Base-by-base conservation (phyloP, 2,329 filamentous ascomycete genomes). In the Rhynchosporium secalis region DNA sequence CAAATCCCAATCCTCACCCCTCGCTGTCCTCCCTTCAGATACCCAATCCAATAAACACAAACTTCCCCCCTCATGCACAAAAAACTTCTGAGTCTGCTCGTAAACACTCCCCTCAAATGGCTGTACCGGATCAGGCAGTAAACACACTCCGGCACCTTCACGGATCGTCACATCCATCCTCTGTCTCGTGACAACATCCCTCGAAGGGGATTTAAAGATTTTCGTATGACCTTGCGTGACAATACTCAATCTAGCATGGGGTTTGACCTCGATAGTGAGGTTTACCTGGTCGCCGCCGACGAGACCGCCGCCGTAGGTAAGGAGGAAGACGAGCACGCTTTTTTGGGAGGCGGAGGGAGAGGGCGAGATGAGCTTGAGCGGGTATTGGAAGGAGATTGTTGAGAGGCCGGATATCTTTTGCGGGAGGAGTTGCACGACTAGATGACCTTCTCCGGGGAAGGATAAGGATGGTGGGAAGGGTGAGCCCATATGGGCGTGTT, bases 11-110 rank as follows among this genome's bases (percentile, higher is more conserved):
- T 91, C 83, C 77, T 99, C 95, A 29, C 92, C 93, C 52, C 90
- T 85, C 4, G 95, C 93, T 4, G 82, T 85, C 20, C 95, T 86
- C 7, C 95, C 95, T 72, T 94, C 90, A 2, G 88, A 96, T 6
- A 98, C 92, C 95, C 95, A 99, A 75, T 99, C 95, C 51, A 96
- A 79, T 2, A 96, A 82, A 72, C 92, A 96, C 13, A 98, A 77
- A 46, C 88, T 86, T 69, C 80, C 84, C 5, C 72, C 76, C 8
- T 78, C 76, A 7, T 79, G 79, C 56, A 88, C 76, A 41, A 83
- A 83, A 75, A 97, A 97, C 26, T 86, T 83, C 75, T 98, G 95
- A 15, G 80, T 82, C 76, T 98, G 95, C 69, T 89, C 85, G 76
- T 96, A 98, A 48, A 89, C 85, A 72, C 91, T 96, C 65, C 85